Evolutionary conservation across 352 stramenopile species (phyloP), one percentile per base, ranked within the genome.

Genomic region (Thalassiosira allenii): DNA sequence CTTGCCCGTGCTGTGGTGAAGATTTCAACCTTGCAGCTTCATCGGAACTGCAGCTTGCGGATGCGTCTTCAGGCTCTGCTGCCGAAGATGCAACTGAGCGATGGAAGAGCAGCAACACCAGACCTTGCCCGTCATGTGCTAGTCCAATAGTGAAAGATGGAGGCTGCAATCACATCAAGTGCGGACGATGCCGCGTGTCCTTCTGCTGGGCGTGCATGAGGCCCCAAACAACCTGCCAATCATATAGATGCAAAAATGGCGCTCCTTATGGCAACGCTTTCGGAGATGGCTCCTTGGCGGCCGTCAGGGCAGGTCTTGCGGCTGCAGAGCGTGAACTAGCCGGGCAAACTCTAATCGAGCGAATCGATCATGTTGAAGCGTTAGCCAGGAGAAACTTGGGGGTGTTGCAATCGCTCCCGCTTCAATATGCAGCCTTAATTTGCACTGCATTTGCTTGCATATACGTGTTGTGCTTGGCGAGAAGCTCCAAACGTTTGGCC

Each of bases 51-150:
- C 29, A 71, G 32, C 14, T 69, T 11, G 17, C 17, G 22, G 59
- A 58, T 34, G 47, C 32, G 41, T 59, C 59, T 20, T 63, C 70
- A 5, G 40, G 23, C 12, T 57, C 44, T 40, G 58, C 34, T 32
- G 66, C 66, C 22, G 70, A 86, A 76, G 61, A 64, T 1, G 76
- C 81, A 22, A 78, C 82, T 43, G 40, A 80, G 57, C 29, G 54
- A 33, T 96, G 92, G 92, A 87, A 95, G 29, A 67, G 74, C 9
- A 75, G 51, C n/a, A 86, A 95, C 52, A 95, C 91, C 14, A 58
- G 81, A 41, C 79, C 65, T 9, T 92, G 87, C 76, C 87, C 87
- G 14, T 69, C 66, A 51, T 92, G 87, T 71, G 61, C 61, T 9
- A 83, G 70, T 27, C 81, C 75, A 12, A 91, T 92, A 52, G 63